Evolutionary conservation across 805 yeast species (phyloP).

Genomic region (Saccharomyces paradoxus): DNA sequence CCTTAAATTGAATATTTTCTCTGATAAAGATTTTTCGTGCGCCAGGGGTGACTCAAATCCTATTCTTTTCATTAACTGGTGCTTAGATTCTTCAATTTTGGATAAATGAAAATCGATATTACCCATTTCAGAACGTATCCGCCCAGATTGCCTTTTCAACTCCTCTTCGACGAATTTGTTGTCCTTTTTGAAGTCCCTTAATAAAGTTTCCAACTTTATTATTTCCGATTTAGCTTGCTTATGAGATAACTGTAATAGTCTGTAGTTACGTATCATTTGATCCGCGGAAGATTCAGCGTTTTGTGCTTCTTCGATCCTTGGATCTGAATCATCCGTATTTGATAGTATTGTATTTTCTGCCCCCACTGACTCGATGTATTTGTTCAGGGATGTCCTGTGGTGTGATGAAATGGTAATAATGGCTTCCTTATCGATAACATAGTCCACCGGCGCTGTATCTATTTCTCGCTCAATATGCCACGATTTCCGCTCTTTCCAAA

Average conservation of each 20-base stretch:
- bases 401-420: conserved; percentile 8
- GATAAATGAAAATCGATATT: conserved; percentile 10
- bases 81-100: conserved; percentile 7
- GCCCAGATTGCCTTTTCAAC: conserved; percentile 8
- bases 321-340: not conserved
- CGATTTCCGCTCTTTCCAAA: conserved; percentile 3
- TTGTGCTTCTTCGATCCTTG: not conserved
- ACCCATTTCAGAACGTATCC: conserved; percentile 10
- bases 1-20: conserved; percentile 9
- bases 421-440: not conserved
- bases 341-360: conserved; percentile 15
- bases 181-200: conserved; percentile 21
- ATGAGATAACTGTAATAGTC: conserved; percentile 8
- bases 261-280: conserved; percentile 5
- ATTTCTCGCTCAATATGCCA: conserved; percentile 6
- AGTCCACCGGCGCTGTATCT: not conserved
- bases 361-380: conserved; percentile 23
- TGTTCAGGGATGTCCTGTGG: conserved; percentile 16
- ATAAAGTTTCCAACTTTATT: conserved; percentile 13
- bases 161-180: conserved; percentile 19
- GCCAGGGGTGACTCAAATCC: conserved; percentile 11
- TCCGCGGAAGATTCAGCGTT: not conserved
- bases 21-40: conserved; percentile 3
- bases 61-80: conserved; percentile 11
- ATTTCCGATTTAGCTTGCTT: conserved; percentile 12